phyloP scores from a whole-genome alignment of 768 basidiomycete species.

The Amanita fuliginea region DNA sequence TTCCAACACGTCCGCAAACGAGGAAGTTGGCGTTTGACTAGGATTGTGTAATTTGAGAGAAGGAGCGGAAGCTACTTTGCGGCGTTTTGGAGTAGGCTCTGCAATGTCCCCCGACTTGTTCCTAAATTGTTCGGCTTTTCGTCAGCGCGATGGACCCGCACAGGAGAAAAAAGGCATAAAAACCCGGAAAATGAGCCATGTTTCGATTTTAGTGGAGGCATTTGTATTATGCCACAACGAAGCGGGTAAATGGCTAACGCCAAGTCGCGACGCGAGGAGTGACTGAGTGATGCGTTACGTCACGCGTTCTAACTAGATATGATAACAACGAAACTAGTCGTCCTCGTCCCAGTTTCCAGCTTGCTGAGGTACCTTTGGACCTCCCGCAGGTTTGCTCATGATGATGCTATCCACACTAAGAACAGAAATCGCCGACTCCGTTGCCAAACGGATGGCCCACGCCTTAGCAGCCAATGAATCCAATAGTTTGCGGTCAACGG shows the following conservation, averaged over 20 bases:
- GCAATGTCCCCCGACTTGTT: neutral
- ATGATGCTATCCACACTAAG: constrained; percentile 97
- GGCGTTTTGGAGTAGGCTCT: constrained; percentile 41
- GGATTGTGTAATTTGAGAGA: constrained; percentile 29
- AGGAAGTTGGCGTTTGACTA: constrained; percentile 29
- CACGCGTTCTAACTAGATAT: neutral
- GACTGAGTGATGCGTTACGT: neutral
- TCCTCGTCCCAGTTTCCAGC: constrained; percentile 84
- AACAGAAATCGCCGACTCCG: constrained; percentile 84
- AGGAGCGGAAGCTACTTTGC: constrained; percentile 32
- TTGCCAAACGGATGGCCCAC: constrained; percentile 86
- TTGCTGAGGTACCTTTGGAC: constrained; percentile 82
- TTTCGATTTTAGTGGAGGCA: neutral
- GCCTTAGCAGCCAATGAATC: constrained; percentile 86
- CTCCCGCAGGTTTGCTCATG: constrained; percentile 90
- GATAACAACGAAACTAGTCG: constrained; percentile 20
- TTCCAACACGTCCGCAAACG: constrained; percentile 57
- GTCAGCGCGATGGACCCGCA: neutral
- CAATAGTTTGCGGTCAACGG: constrained; percentile 56
- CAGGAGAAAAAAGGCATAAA: neutral
- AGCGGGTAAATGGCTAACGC: too few relatives aligned
- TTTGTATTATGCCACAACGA: neutral
- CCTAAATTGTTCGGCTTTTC: neutral
- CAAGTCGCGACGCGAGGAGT: too few relatives aligned
- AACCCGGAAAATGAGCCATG: neutral